These are phyloP conservation scores for Phytophthora pseudosyringae DNA, from an alignment of 352 stramenopile species.

Conservation along the genomic window DNA sequence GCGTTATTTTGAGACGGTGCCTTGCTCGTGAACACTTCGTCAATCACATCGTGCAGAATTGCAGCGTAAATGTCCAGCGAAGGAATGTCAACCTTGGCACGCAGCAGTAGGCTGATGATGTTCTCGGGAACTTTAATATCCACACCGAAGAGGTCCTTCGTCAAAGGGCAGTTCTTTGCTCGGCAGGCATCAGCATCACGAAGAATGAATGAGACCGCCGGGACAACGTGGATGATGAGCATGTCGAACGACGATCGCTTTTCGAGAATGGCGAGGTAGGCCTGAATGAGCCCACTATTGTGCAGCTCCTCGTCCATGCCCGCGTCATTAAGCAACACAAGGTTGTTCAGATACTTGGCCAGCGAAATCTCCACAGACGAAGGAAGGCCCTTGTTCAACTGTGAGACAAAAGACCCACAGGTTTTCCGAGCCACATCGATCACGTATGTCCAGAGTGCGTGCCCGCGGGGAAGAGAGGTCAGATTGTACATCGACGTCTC, in stretches of 20 bases:
- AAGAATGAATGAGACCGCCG: slow-evolving; percentile 80
- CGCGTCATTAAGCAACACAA: slow-evolving; percentile 73
- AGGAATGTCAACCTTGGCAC: slow-evolving; percentile 69
- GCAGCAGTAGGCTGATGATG: slow-evolving; percentile 62
- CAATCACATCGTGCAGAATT: slow-evolving; percentile 79
- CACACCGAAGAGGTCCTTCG: slow-evolving; percentile 70
- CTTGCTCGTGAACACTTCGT: slow-evolving; percentile 71
- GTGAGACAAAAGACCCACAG: slow-evolving; percentile 50
- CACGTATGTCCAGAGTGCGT: slow-evolving; percentile 69
- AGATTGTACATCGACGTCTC: slow-evolving; percentile 88
- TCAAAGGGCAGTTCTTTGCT: slow-evolving; percentile 74
- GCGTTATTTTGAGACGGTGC: slow-evolving; percentile 72
- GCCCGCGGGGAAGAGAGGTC: slow-evolving; percentile 54
- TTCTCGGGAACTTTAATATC: slow-evolving; percentile 56
- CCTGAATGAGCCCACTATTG: slow-evolving; percentile 58
- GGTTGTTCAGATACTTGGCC: slow-evolving; percentile 82
- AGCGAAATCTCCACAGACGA: slow-evolving; percentile 84
- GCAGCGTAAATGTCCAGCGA: slow-evolving; percentile 77
- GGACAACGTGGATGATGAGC: slow-evolving; percentile 87
- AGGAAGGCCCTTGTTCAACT: slow-evolving; percentile 72
- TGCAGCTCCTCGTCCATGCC: slow-evolving; percentile 73
- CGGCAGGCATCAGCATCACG: slow-evolving; percentile 70
- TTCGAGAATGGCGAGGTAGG: slow-evolving; percentile 73
- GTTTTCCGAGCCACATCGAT: slow-evolving; percentile 53
- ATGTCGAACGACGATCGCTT: slow-evolving; percentile 82